Base-by-base conservation (phyloP, 768 basidiomycete genomes). In the Tricholoma sp. region DNA sequence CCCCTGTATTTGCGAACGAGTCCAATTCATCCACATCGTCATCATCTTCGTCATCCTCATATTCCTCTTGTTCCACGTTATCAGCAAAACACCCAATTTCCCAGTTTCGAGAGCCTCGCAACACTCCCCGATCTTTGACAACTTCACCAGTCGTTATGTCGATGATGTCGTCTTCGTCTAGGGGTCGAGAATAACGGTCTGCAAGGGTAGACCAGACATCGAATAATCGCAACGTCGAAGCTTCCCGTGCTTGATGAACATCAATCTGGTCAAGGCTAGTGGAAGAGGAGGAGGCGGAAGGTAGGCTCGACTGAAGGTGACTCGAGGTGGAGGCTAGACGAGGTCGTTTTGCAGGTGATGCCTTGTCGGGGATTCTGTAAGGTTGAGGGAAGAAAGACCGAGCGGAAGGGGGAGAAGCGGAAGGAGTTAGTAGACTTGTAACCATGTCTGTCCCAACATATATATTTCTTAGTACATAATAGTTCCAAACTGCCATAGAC, bases 161-260 rank as follows among this genome's bases (percentile, higher is more conserved):
- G 31, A 92, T 76, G 47, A 91, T 85, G 67, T 93, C 90, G 68
- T 92, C 90, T 64, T 91, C 85, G 61, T 89, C 87, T 37, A 89
- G 71, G 45, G 79, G 77, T 52, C 81, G 78, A 32, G 80, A 77
- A 66, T 91, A 87, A 22, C 87, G 80, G 50, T 86, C 82, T 3
- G 81, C 88, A 3, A 92, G 80, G 52, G 81, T 76, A 24, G 80
- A 75, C 89, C 90, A 91, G 12, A 81, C 73, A 61, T 81, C 78
- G 21, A 83, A 71, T 35, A 91, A 73, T 2, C 85, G 83, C 62
- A 75, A 69, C 4, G 78, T 75, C 0, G 82, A 82, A 7, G 80
- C 85, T 54, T 82, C 76, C 45, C 86, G 76, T 34, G 82, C 83
- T 34, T 79, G 76, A 53, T 82, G 70, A 19, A 84, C 70, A 59